These are phyloP conservation scores for Peronospora farinosa DNA, from an alignment of 352 stramenopile genomes.

Conservation along the genomic window DNA sequence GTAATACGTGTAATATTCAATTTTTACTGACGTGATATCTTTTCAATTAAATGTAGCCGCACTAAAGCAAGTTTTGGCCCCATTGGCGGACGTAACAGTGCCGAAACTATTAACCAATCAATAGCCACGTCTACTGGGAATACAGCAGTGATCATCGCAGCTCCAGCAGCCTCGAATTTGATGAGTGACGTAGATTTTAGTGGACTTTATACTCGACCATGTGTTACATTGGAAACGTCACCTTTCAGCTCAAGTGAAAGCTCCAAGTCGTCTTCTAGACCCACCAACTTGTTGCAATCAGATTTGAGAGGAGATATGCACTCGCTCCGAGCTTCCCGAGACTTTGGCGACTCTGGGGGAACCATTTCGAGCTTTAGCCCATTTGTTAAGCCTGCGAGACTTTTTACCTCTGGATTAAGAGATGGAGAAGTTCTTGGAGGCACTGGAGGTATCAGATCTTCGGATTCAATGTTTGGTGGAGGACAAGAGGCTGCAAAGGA, in stretches of 20 bases:
- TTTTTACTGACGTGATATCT: constrained; percentile 5
- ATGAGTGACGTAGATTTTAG: constrained; percentile 23
- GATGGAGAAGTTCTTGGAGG: constrained; percentile 19
- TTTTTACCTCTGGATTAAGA: constrained; percentile 15
- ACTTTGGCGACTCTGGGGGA: constrained; percentile 14
- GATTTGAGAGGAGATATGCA: constrained; percentile 59
- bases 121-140: background rate
- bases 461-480: constrained; percentile 28
- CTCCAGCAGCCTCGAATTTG: constrained; percentile 8
- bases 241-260: constrained; percentile 19
- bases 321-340: constrained; percentile 19
- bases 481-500: constrained; percentile 15
- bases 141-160: constrained; percentile 1
- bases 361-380: constrained; percentile 3
- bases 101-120: background rate
- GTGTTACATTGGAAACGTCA: constrained; percentile 20
- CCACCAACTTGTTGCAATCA: constrained; percentile 40
- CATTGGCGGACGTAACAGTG: constrained; percentile 33
- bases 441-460: constrained; percentile 23
- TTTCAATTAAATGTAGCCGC: constrained; percentile 10
- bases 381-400: constrained; percentile 34
- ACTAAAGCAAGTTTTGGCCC: constrained; percentile 38
- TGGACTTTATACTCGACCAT: constrained; percentile 15
- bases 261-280: constrained; percentile 13
- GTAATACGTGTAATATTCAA: constrained; percentile 6